Base-by-base conservation (phyloP, 1,284 basidiomycete genomes). In the Leccinum angustisporum region DNA sequence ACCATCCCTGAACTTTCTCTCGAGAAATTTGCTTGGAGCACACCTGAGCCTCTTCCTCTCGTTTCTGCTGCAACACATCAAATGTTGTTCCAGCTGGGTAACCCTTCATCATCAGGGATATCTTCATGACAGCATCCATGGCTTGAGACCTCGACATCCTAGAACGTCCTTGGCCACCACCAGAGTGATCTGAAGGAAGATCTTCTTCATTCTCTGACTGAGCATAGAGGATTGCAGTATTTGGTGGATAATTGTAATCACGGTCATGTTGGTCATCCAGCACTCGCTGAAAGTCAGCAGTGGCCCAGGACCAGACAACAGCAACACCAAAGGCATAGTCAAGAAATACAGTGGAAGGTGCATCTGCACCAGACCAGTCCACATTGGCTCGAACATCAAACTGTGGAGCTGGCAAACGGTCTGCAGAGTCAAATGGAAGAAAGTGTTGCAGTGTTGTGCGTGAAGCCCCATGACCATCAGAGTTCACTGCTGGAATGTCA, bases 341-440 rank as follows among this genome's bases (percentile, higher is more conserved):
- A 5, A 40, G 38, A 9, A 40, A 16, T 16, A 40, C 16, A 40
- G 38, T n/a, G 4, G 38, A 16, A 40, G 38, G 38, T 16, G 16
- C 38, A 40, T n/a, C 16, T n/a, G 4, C 16, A 10, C 16, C 8
- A 40, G 38, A 40, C 38, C 38, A 40, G 34, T 36, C 13, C 13
- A 36, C 0, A 8, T 40, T 0, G 2, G 14, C 4, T n/a, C 8
- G 38, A 40, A 40, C 16, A 40, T 40, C 38, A 3, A 9, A 8
- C 38, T 40, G 38, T 40, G 8, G 16, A 40, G 8, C 9, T n/a
- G 38, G 38, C n/a, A n/a, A n/a, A 3, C 7, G 8, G 8, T 9
- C 8, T 16, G 0, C 0, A n/a, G 38, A 0, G 38, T 8, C 3
- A n/a, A n/a, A 40, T 10, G 16, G 38, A 40, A 40, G 9, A n/a